Percentiles rank a stretch among this genome's conserved stretches.
Evolutionary conservation across 192 early-diverging fungal species (phyloP).

Genomic region (Coemansia sp.): DNA sequence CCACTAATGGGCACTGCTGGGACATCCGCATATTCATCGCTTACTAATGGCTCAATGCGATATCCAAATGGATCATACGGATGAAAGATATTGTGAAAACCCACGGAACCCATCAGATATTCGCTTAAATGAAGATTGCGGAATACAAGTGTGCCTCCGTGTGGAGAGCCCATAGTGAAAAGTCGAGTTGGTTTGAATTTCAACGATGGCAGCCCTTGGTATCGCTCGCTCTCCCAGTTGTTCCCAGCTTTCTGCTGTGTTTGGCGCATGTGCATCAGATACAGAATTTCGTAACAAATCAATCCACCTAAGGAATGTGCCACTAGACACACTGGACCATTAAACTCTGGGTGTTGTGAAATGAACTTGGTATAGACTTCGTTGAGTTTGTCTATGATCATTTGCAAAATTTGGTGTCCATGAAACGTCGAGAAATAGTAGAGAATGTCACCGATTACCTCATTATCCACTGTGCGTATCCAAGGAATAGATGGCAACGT

Average conservation of each 20-base stretch:
- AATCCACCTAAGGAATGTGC: slow-evolving; percentile 72
- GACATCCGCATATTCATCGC: slow-evolving; percentile 51
- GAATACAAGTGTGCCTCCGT: slow-evolving; percentile 65
- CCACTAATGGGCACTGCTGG: slow-evolving; percentile 51
- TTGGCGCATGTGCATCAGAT: slow-evolving; percentile 20
- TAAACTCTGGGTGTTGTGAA: slow-evolving; percentile 59
- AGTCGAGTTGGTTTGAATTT: slow-evolving; percentile 29
- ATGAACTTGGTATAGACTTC: slow-evolving; percentile 58
- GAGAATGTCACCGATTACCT: slow-evolving; percentile 49
- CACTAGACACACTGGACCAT: slow-evolving; percentile 60
- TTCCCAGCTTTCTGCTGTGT: slow-evolving; percentile 5
- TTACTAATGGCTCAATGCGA: slow-evolving; percentile 65
- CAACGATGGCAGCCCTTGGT: slow-evolving; percentile 18
- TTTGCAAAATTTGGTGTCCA: slow-evolving; percentile 54
- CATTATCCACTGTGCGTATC: slow-evolving; percentile 52
- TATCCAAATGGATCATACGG: slow-evolving; percentile 75
- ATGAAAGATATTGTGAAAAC: slow-evolving; percentile 72
- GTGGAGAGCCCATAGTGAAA: slow-evolving; percentile 35
- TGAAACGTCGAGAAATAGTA: slow-evolving; percentile 51
- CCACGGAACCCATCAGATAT: slow-evolving; percentile 57
- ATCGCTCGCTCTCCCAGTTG: slow-evolving; percentile 19
- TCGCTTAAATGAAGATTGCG: slow-evolving; percentile 56
- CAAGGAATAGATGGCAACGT: slow-evolving; percentile 54
- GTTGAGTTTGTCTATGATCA: slow-evolving; percentile 59
- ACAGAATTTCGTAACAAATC: slow-evolving; percentile 67